Percentiles rank a stretch among this genome's conserved stretches.
These are phyloP conservation scores for Pseudopyricularia cyperi DNA, from an alignment of 2,329 filamentous ascomycete species.

Conservation along the genomic window DNA sequence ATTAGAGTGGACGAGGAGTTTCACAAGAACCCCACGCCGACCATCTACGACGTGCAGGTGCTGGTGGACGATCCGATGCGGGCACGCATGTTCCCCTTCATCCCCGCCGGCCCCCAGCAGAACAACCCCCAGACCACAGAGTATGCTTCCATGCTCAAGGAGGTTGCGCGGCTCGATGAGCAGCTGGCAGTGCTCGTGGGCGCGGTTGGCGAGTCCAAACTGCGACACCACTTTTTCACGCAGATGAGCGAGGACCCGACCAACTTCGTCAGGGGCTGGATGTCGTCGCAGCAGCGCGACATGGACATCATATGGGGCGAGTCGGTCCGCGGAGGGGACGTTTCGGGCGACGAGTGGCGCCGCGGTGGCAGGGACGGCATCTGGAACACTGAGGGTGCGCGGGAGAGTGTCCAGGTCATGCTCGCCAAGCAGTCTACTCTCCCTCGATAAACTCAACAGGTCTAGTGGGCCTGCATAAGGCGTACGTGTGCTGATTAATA, in stretches of 20 bases:
- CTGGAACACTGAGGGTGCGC: conserved; percentile 44
- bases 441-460: neutral
- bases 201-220: conserved; percentile 71
- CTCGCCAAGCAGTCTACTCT: conserved; percentile 34
- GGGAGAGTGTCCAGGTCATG: conserved; percentile 50
- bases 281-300: conserved; percentile 82
- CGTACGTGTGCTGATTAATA: neutral
- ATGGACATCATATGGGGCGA: conserved; percentile 81
- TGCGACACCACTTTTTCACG: conserved; percentile 79
- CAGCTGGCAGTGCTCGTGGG: conserved; percentile 75
- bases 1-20: conserved; percentile 84
- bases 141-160: conserved; percentile 59
- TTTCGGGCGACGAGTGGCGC: conserved; percentile 55
- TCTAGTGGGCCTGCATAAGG: neutral
- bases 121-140: conserved; percentile 51
- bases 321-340: conserved; percentile 47
- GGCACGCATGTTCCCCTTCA: conserved; percentile 48
- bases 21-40: conserved; percentile 60
- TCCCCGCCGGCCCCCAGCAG: conserved; percentile 35
- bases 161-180: conserved; percentile 68
- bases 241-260: conserved; percentile 70
- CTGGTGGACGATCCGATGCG: conserved; percentile 72
- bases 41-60: conserved; percentile 82
- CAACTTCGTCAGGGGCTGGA: conserved; percentile 74
- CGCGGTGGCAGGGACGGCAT: conserved; percentile 40